Evolutionary conservation across 768 basidiomycete genomes (phyloP), one percentile per base, ranked within the genome.

Genomic region (Suillus fuscotomentosus): DNA sequence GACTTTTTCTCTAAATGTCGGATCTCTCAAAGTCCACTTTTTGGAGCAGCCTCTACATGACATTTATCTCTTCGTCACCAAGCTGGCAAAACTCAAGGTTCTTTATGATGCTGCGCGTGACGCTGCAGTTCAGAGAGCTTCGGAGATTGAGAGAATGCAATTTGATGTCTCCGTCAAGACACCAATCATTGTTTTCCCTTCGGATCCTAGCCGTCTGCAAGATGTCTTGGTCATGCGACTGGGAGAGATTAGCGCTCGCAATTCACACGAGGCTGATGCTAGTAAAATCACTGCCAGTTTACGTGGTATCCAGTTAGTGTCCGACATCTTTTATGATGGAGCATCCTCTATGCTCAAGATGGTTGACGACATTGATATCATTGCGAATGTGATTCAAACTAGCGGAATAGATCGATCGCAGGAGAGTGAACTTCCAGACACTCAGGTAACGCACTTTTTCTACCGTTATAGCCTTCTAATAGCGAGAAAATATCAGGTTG

Each of bases 21-120:
- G 92, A 2, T 97, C 97, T 1, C 81, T 99, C 73, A 92, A 89
- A 69, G 81, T 97, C 68, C 89, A 93, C 70, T 96, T 94, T 76
- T 82, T 97, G 60, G 93, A 97, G 73, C 82, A 88, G 61, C 94
- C 96, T n/a, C 81, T 99, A n/a, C 94, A 89, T 60, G 88, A 90
- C 68, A 86, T 99, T 38, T 94, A 91, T 73, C 73, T 87, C 24
- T 99, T 96, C 77, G 74, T 94, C 43, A 79, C 86, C 64, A 92
- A 94, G 73, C 86, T 99, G 43, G 92, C 95, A 5, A 89, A 88
- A 67, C 87, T 99, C 70, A 99, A 99, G 79, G 91, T 91, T 2
- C 75, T 99, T 13, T 99, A 99, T 68, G 97, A 99, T 76, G 88
- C 95, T 22, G 95, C 97, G 13, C 92, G 94, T 2, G 88, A 93